These are phyloP conservation scores for Spathaspora jeffriesii DNA, from an alignment of 1,139 yeast species.

Conservation along the genomic window DNA sequence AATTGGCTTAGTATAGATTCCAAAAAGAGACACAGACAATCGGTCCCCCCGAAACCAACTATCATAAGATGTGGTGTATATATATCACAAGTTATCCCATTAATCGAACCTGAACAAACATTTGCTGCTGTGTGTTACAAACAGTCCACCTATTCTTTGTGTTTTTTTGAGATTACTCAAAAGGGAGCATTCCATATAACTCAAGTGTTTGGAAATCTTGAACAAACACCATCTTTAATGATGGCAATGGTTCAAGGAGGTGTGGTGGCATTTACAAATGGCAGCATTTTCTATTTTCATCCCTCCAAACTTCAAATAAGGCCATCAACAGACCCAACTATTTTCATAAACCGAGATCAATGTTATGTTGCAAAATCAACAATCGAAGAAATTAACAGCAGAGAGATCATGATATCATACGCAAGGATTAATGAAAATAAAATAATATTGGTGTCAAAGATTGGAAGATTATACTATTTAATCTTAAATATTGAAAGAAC, in stretches of 20 bases:
- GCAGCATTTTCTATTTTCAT: slow-evolving; percentile 34
- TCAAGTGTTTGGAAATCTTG: slow-evolving; percentile 34
- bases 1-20: not conserved
- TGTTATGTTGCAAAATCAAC: slow-evolving; percentile 7
- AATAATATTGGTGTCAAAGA: slow-evolving; percentile 27
- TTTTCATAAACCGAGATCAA: slow-evolving; percentile 2
- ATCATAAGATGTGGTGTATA: not conserved
- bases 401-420: slow-evolving; percentile 9
- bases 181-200: slow-evolving; percentile 9
- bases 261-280: slow-evolving; percentile 23
- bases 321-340: slow-evolving; percentile 10
- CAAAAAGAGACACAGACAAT: not conserved
- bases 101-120: slow-evolving; percentile 3
- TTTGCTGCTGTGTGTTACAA: slow-evolving; percentile 41
- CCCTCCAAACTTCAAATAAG: slow-evolving; percentile 12
- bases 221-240: slow-evolving; percentile 30
- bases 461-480: slow-evolving; percentile 29
- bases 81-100: not conserved
- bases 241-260: slow-evolving; percentile 31
- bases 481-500: slow-evolving; percentile 23
- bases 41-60: not conserved
- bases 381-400: not conserved
- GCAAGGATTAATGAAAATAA: slow-evolving; percentile 27
- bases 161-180: slow-evolving; percentile 25
- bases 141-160: slow-evolving; percentile 29